Evolutionary conservation across 768 basidiomycete genomes (phyloP).

Genomic region (Gloeopeniophorella convolvens): DNA sequence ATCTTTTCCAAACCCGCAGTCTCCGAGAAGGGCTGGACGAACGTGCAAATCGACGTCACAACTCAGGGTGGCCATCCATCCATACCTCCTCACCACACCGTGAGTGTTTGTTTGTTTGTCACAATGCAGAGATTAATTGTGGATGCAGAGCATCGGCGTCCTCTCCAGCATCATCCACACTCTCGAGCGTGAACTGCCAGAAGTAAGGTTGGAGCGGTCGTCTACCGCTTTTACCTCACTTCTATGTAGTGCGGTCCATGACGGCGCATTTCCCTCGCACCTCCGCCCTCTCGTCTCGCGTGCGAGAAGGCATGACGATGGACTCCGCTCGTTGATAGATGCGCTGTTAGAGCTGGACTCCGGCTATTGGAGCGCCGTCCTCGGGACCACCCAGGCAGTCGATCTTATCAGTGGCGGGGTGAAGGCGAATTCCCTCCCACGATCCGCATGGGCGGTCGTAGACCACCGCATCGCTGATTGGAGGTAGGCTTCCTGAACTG

Average conservation of each 20-base stretch:
- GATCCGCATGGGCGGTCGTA: conserved; percentile 59
- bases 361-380: conserved; percentile 34
- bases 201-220: too few relatives aligned
- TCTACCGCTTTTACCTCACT: too few relatives aligned
- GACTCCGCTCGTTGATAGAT: neutral
- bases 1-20: conserved; percentile 22
- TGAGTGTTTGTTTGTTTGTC: too few relatives aligned
- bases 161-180: conserved; percentile 30
- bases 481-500: conserved; percentile 34
- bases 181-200: conserved; percentile 33
- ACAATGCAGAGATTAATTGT: too few relatives aligned
- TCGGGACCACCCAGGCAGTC: conserved; percentile 72
- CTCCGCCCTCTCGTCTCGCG: neutral
- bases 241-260: too few relatives aligned
- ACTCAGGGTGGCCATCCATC: conserved; percentile 37
- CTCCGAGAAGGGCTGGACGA: conserved; percentile 29
- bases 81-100: conserved; percentile 37
- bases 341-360: neutral
- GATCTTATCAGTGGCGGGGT: conserved; percentile 44
- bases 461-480: conserved; percentile 66
- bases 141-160: conserved; percentile 32
- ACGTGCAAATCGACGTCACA: conserved; percentile 27
- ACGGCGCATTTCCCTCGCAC: too few relatives aligned
- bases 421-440: conserved; percentile 65
- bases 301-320: neutral